These are phyloP conservation scores for Malassezia furfur DNA, from an alignment of 1,284 basidiomycete species.

Conservation along the genomic window DNA sequence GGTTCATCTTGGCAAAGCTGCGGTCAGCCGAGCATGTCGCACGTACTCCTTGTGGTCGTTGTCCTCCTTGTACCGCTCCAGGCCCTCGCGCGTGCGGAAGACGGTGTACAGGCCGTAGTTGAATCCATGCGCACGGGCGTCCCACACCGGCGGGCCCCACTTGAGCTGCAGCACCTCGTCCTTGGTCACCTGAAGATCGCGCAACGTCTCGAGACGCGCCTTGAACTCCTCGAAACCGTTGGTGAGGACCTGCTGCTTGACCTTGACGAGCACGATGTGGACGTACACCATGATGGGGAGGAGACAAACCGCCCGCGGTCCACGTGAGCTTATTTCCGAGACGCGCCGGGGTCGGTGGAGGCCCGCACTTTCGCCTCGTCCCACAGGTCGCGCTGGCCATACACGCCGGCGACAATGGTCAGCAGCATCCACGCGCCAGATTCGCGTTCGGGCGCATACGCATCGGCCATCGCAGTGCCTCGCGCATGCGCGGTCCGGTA, in stretches of 20 bases:
- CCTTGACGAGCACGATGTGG: conserved; percentile 39
- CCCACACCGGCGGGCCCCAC: conserved; percentile 34
- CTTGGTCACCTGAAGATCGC: conserved; percentile 26
- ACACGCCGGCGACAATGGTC: conserved; percentile 61
- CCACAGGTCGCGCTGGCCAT: conserved; percentile 81
- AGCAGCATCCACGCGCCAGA: conserved; percentile 75
- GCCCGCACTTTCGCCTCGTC: conserved; percentile 54
- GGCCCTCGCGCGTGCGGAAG: conserved; percentile 27
- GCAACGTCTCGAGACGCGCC: conserved; percentile 29
- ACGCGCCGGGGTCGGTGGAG: not conserved
- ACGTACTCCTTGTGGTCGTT: conserved; percentile 42
- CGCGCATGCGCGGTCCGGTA: not conserved
- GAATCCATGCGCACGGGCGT: conserved; percentile 32
- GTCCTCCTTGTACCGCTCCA: conserved; percentile 35
- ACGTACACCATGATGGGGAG: conserved; percentile 25
- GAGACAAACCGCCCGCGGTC: not conserved
- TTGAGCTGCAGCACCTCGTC: conserved; percentile 28
- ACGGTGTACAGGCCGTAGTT: conserved; percentile 37
- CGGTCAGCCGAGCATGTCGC: not conserved
- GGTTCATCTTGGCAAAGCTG: conserved; percentile 33
- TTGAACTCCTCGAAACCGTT: conserved; percentile 40
- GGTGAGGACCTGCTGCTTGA: conserved; percentile 31
- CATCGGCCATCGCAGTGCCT: not conserved
- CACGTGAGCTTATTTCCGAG: not conserved
- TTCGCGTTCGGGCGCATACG: conserved; percentile 41